phyloP scores from a whole-genome alignment of 164 flowering plant species.

The Annona squamosa region DNA sequence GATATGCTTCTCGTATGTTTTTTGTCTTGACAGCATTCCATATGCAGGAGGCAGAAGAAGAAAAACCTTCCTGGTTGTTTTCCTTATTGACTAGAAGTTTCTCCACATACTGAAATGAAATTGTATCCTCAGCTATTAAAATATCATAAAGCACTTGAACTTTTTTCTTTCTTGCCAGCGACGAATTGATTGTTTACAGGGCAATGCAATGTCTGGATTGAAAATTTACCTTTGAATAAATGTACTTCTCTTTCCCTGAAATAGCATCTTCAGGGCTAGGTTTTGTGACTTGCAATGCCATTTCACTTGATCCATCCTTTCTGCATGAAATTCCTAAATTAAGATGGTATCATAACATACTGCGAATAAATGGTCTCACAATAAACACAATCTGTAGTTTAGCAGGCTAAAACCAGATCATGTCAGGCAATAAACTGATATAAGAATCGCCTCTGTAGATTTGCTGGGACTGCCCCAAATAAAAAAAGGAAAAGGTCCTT shows the following conservation, averaged over 20 bases:
- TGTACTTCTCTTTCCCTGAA: constrained; percentile 31
- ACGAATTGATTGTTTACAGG: not conserved
- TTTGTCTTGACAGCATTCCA: constrained; percentile 77
- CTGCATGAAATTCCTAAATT: constrained; percentile 29
- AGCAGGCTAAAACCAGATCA: not conserved
- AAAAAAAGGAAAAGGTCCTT: not conserved
- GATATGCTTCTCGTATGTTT: constrained; percentile 58
- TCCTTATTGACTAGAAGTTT: constrained; percentile 47
- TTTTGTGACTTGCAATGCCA: constrained; percentile 29
- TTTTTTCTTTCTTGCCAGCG: not conserved
- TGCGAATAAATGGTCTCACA: not conserved
- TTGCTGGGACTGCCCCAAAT: not conserved
- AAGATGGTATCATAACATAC: not conserved
- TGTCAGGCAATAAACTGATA: not conserved
- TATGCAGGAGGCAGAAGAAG: constrained; percentile 29
- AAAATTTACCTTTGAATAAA: constrained; percentile 34
- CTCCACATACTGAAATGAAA: constrained; percentile 60
- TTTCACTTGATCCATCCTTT: constrained; percentile 21
- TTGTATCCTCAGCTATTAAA: not conserved
- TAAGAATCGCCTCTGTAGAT: not conserved
- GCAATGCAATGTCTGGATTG: not conserved
- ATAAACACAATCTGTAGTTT: not conserved
- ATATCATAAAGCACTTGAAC: not conserved
- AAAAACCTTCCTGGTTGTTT: constrained; percentile 15
- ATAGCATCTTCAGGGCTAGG: constrained; percentile 51